Evolutionary conservation across 805 yeast species (phyloP).

Genomic region (Lachancea quebecensis): DNA sequence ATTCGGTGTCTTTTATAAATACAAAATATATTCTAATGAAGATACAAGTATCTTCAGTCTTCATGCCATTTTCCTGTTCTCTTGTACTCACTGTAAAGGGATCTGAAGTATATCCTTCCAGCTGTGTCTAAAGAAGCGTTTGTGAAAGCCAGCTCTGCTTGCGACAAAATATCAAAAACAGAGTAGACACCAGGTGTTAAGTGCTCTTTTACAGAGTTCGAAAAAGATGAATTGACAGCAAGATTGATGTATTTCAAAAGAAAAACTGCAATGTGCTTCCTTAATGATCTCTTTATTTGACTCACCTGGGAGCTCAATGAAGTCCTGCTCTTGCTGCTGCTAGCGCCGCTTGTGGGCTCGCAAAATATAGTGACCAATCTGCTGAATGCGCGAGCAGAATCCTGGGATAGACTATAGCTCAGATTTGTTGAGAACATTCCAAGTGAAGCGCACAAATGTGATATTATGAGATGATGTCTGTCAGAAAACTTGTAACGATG

Average conservation of each 20-base stretch:
- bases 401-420: constrained; percentile 18
- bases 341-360: constrained; percentile 46
- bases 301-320: constrained; percentile 50
- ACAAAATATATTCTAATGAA: too few relatives aligned
- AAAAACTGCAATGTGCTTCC: constrained; percentile 56
- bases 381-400: constrained; percentile 43
- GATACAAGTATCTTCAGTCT: constrained; percentile 26
- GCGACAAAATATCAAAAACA: constrained; percentile 63
- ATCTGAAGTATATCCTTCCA: constrained; percentile 60
- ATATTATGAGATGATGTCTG: constrained; percentile 62
- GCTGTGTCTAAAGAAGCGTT: constrained; percentile 61
- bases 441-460: constrained; percentile 45
- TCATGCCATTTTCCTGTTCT: constrained; percentile 79
- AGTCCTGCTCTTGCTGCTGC: constrained; percentile 26
- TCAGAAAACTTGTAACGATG: constrained; percentile 66
- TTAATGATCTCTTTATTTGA: constrained; percentile 49
- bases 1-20: too few relatives aligned
- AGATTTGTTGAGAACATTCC: constrained; percentile 34
- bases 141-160: constrained; percentile 54
- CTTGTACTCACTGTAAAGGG: constrained; percentile 65
- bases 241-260: constrained; percentile 51
- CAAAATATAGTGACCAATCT: constrained; percentile 63
- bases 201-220: constrained; percentile 39
- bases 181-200: constrained; percentile 52
- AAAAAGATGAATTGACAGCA: constrained; percentile 45